Evolutionary conservation across 148 eudicot species (phyloP).

Genomic region (Camellia lanceoleosa): DNA sequence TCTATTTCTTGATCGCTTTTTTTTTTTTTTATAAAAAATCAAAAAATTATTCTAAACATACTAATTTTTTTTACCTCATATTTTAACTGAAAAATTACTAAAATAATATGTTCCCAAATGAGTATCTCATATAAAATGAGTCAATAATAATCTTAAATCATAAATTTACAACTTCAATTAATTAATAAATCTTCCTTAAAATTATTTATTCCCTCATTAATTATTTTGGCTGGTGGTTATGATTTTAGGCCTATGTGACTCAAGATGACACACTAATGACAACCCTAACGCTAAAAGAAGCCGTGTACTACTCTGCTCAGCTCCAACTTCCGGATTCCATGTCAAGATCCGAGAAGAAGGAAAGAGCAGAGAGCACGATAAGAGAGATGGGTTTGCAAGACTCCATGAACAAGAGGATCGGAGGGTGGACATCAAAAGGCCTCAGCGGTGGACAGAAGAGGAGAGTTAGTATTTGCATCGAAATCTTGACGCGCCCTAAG

Average conservation of each 20-base stretch:
- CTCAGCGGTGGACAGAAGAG: constrained; percentile 40
- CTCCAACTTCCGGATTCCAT: constrained; percentile 37
- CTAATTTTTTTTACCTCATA: too few relatives aligned
- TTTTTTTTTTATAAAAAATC: too few relatives aligned
- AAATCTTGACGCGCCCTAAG: constrained; percentile 27
- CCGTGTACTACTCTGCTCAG: constrained; percentile 33
- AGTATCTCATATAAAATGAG: too few relatives aligned
- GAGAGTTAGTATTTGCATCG: constrained; percentile 40
- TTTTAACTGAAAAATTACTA: too few relatives aligned
- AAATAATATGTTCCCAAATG: too few relatives aligned
- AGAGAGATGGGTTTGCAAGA: constrained; percentile 37
- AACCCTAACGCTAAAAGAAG: constrained; percentile 33
- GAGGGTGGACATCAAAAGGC: constrained; percentile 35
- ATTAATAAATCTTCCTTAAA: too few relatives aligned
- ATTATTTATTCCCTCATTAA: too few relatives aligned
- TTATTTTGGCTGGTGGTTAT: not conserved
- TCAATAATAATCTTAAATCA: too few relatives aligned
- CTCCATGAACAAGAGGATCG: constrained; percentile 34
- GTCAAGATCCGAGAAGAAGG: constrained; percentile 33
- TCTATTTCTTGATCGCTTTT: too few relatives aligned
- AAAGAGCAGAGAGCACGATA: constrained; percentile 30
- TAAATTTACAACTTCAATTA: too few relatives aligned
- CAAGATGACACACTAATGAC: constrained; percentile 38
- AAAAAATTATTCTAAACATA: too few relatives aligned
- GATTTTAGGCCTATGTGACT: constrained; percentile 30